phyloP scores from a whole-genome alignment of 2,329 filamentous ascomycete species.

The Diaporthe vexans region DNA sequence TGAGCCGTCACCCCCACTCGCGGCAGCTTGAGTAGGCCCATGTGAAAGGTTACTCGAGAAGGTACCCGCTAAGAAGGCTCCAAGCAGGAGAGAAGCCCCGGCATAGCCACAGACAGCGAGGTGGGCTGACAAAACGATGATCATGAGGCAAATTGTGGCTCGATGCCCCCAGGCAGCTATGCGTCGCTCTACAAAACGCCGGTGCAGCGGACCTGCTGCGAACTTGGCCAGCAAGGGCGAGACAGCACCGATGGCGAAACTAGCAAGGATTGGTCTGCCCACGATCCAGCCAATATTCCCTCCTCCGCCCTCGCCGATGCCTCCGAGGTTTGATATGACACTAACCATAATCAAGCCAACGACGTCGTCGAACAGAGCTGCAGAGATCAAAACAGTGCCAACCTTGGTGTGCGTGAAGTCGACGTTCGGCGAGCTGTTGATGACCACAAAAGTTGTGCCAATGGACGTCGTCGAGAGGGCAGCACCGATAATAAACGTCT shows the following conservation, averaged over 20 bases:
- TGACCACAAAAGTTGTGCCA: constrained; percentile 49
- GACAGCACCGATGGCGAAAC: constrained; percentile 51
- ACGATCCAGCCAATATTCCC: constrained; percentile 54
- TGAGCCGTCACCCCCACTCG: constrained; percentile 51
- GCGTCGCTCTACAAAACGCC: constrained; percentile 51
- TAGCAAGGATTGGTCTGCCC: constrained; percentile 55
- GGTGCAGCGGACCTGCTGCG: constrained; percentile 53
- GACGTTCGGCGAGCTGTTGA: constrained; percentile 49
- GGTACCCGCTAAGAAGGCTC: constrained; percentile 56
- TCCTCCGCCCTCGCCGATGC: constrained; percentile 40
- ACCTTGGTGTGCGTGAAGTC: constrained; percentile 59
- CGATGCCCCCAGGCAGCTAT: constrained; percentile 51
- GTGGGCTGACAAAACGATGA: constrained; percentile 48
- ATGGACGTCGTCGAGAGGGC: constrained; percentile 38
- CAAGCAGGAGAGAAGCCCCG: constrained; percentile 55
- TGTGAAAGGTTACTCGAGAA: constrained; percentile 54
- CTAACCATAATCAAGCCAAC: constrained; percentile 58
- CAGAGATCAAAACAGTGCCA: constrained; percentile 59
- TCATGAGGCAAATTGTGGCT: constrained; percentile 51
- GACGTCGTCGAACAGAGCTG: constrained; percentile 62
- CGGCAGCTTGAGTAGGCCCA: constrained; percentile 52
- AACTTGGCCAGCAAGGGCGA: constrained; percentile 54
- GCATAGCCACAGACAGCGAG: constrained; percentile 52
- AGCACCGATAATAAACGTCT: constrained; percentile 38
- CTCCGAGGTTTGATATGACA: constrained; percentile 46